Percentiles rank a stretch among this genome's conserved stretches.
Conservation (phyloP, 306 rosid species). For the Arachis stenosperma region DNA sequence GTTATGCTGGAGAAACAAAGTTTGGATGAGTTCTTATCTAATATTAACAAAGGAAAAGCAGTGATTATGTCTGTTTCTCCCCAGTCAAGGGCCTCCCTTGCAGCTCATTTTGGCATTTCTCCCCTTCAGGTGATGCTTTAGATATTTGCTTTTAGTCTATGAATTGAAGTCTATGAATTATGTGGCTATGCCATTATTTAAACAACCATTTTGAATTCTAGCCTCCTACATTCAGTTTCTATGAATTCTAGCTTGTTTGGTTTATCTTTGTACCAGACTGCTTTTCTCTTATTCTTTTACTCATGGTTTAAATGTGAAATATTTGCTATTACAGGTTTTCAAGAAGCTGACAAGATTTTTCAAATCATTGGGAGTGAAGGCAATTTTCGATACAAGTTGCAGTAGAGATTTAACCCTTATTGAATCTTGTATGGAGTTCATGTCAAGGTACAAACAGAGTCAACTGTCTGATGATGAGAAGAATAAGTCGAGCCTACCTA, state of each 20-base stretch:
- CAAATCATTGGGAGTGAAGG: slow-evolving; percentile 90
- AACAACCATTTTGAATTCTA: too few species aligned
- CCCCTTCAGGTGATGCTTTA: slow-evolving; percentile 66
- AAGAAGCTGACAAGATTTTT: slow-evolving; percentile 76
- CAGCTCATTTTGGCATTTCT: slow-evolving; percentile 82
- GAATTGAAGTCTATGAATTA: neutral
- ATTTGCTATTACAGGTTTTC: slow-evolving; percentile 61
- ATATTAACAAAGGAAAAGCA: slow-evolving; percentile 62
- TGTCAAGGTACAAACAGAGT: slow-evolving; percentile 66
- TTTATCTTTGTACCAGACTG: neutral
- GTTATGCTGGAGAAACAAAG: slow-evolving; percentile 98
- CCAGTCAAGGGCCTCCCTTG: slow-evolving; percentile 93
- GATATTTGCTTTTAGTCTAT: slow-evolving; percentile 1
- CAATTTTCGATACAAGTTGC: slow-evolving; percentile 89
- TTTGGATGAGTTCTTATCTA: slow-evolving; percentile 85
- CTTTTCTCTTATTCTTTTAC: slow-evolving; percentile 2
- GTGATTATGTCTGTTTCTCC: slow-evolving; percentile 88
- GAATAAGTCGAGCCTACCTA: slow-evolving; percentile 62
- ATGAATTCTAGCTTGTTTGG: neutral
- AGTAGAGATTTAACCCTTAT: slow-evolving; percentile 84
- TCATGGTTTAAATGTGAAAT: slow-evolving; percentile 1
- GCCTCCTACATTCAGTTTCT: too few species aligned
- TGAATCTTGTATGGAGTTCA: slow-evolving; percentile 86
- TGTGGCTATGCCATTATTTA: neutral
- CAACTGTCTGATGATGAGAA: slow-evolving; percentile 53